phyloP scores from a whole-genome alignment of 1,284 basidiomycete genomes.

The Ganoderma boninense region DNA sequence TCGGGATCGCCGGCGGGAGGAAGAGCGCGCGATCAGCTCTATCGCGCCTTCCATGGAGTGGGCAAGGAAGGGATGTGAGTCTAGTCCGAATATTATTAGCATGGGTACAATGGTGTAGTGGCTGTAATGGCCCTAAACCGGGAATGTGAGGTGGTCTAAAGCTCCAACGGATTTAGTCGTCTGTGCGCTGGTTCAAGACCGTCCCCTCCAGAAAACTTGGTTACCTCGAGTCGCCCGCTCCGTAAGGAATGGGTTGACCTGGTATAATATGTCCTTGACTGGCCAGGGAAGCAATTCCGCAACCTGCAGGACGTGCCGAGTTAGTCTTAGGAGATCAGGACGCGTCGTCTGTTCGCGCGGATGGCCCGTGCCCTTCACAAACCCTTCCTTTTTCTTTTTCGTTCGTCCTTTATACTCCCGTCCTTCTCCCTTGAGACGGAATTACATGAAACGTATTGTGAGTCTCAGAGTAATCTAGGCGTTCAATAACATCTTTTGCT shows the following conservation, averaged over 20 bases:
- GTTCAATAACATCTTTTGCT: background rate
- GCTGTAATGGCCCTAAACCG: conserved; percentile 81
- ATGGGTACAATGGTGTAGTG: conserved; percentile 63
- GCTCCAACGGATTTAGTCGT: conserved; percentile 64
- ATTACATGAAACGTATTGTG: too few relatives aligned
- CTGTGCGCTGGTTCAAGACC: conserved; percentile 89
- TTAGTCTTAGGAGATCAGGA: conserved; percentile 90
- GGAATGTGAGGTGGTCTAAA: conserved; percentile 77
- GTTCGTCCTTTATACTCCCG: background rate
- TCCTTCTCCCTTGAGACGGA: too few relatives aligned
- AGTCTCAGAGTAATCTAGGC: background rate
- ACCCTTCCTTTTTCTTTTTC: conserved; percentile 63
- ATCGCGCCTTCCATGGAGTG: background rate
- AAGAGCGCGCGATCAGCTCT: background rate
- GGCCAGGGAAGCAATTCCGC: conserved; percentile 92
- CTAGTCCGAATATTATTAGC: background rate
- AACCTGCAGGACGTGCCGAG: conserved; percentile 83
- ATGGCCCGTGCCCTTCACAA: conserved; percentile 75
- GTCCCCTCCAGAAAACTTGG: conserved; percentile 93
- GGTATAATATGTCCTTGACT: conserved; percentile 84
- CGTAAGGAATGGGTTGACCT: conserved; percentile 68
- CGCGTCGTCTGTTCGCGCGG: conserved; percentile 80
- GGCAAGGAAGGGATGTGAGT: background rate
- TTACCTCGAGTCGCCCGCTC: conserved; percentile 63
- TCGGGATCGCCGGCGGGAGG: background rate